Conservation (phyloP, 192 early-diverging fungal genomes). For the Rhizophagus sp. region DNA sequence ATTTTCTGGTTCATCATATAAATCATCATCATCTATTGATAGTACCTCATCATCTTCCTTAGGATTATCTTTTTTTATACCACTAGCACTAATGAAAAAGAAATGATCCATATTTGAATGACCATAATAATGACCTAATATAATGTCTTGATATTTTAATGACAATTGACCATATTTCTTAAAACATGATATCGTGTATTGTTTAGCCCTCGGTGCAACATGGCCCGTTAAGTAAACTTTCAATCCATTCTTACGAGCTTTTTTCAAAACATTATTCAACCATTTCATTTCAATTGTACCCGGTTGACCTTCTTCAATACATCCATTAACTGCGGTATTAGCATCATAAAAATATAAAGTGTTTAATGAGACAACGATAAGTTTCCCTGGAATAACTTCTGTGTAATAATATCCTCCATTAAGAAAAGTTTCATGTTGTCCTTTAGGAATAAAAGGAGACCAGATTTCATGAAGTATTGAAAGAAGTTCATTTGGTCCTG, state of each 20-base stretch:
- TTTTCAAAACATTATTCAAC: conserved; percentile 59
- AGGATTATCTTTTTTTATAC: neutral
- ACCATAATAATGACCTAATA: conserved; percentile 72
- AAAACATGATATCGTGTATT: conserved; percentile 46
- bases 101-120: conserved; percentile 77
- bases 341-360: conserved; percentile 72
- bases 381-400: conserved; percentile 54
- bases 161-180: conserved; percentile 45
- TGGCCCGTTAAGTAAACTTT: conserved; percentile 69
- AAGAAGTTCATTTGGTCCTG: conserved; percentile 54
- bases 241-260: conserved; percentile 43
- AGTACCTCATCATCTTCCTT: neutral
- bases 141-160: conserved; percentile 49
- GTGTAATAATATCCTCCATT: conserved; percentile 67
- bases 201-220: conserved; percentile 55
- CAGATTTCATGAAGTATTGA: conserved; percentile 53
- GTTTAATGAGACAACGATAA: conserved; percentile 68
- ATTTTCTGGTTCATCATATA: conserved; percentile 25
- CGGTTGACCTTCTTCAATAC: conserved; percentile 53
- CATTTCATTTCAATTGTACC: conserved; percentile 69
- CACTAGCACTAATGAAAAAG: conserved; percentile 49
- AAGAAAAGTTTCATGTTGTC: conserved; percentile 61
- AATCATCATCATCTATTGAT: neutral
- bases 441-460: conserved; percentile 58
- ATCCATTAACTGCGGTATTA: conserved; percentile 69